Evolutionary conservation across 305 asterid genomes (phyloP), one percentile per base, ranked within the genome.

Genomic region (Fraxinus nigra): DNA sequence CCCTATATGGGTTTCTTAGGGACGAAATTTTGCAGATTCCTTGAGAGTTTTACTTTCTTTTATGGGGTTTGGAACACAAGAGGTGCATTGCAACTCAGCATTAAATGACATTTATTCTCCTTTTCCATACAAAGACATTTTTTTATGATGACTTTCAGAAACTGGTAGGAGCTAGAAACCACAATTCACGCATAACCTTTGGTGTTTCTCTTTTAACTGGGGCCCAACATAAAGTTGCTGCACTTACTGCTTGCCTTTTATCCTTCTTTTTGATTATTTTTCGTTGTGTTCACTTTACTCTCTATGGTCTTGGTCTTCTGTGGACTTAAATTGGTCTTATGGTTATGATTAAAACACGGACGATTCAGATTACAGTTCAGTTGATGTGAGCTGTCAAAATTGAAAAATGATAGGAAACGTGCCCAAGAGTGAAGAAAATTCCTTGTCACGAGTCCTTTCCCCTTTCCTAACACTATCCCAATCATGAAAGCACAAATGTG

Each of bases 161-260:
- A 69, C 22, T 69, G 28, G 75, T 13, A 67, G 75, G 75, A 69
- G 75, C 75, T 30, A 69, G 75, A 32, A 32, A 69, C 40, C 75
- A 69, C 22, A 30, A 30, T 69, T 69, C 75, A 69, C 43, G n/a
- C 72, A 7, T 67, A 14, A 69, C 22, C 22, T 69, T 28, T 69
- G 75, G 35, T 1, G 40, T 32, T 28, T 69, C 24, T 69, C 75
- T 69, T 69, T 69, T 6, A 14, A 69, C 22, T 69, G 38, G 40
- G 75, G 22, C 75, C 75, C 40, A 28, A 13, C 35, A 30, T 69
- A 69, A 69, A 69, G 74, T 30, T 11, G 40, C 75, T 69, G 38
- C 43, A 30, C 75, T 32, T 69, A 69, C 75, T 30, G 40, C 75
- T 30, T 5, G 38, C 40, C 75, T 28, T 69, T 69, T 28, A 2